Evolutionary conservation across 805 yeast species (phyloP), one percentile per base, ranked within the genome.

Genomic region (Candida pseudoglaebosa): DNA sequence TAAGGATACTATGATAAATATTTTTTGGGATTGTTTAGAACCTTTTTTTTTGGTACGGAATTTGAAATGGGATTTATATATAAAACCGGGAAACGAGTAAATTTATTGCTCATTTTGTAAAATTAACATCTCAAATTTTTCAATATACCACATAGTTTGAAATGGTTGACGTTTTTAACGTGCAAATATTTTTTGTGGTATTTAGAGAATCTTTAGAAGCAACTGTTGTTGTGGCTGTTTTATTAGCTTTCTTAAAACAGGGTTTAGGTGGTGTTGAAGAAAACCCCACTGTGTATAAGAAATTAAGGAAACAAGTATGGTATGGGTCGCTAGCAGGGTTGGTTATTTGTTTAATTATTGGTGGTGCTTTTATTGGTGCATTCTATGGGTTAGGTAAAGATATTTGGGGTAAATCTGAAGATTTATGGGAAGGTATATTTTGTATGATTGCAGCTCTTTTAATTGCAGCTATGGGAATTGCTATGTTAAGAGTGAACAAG

Each of bases 201-300:
- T 83, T 91, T 62, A 84, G 99, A 73, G 99, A 91, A 70, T 71
- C 95, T 37, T 70, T 91, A 47, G 99, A 91, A 67, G 99, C 98
- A 14, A 81, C 89, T 38, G 77, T 91, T 49, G 84, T 91, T 47
- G 84, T 93, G 46, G 88, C 98, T 6, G 97, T 91, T 34, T 71
- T 91, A 47, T 72, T 91, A 41, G 95, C 98, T 24, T 91, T 91
- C 69, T 73, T 90, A 50, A 87, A 88, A 63, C 96, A 88, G 65
- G 84, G 95, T 45, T 74, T 90, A 49, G 95, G 85, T 31, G 65
- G 65, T 6, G 54, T 67, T 6, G 48, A 64, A 2, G 63, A 69
- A 37, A 82, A 79, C 49, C 65, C 67, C 19, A 52, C 42, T 13
- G 65, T 84, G 13, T 80, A 84, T 64, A 80, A 77, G 48, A 71